Evolutionary conservation across 2,329 filamentous ascomycete genomes (phyloP), one percentile per base, ranked within the genome.

Genomic region (Gnomoniopsis sp.): DNA sequence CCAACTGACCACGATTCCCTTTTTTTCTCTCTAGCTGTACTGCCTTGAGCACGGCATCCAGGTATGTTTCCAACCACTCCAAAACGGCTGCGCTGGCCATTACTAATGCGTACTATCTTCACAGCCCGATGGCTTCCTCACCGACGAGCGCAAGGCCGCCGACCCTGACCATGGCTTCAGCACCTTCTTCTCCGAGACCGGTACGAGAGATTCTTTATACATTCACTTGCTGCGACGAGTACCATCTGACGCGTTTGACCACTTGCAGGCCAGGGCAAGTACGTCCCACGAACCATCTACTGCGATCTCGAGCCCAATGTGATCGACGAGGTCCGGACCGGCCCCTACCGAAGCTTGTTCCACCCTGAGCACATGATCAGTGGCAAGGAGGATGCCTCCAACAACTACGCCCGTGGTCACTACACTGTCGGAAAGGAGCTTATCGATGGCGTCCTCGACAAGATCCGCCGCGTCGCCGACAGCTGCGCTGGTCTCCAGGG

Each of bases 351-450:
- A 73, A 89, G 86, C 74, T 89, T 99, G 66, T 98, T 98, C 88
- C 95, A 98, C 84, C 95, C 95, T 61, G 95, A 98, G 82, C 90
- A 96, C 82, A 96, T 99, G 93, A 97, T 99, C 79, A 96, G 91
- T 66, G 95, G 95, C 80, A 98, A 98, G 88, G 95, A 98, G 86
- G 95, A 98, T 88, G 95, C 95, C 68, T 97, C 93, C 69, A 99
- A 99, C 90, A 99, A 99, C 88, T 98, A 98, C 75, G 95, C 95
- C 70, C 93, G 95, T 86, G 95, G 95, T 68, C 95, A 99, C 85
- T 99, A 99, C 86, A 99, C 95, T 65, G 93, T 98, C 70, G 95
- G 95, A 76, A 98, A 98, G 87, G 95, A 99, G 85, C 87, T 99
- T 78, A 97, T 98, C 70, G 95, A 99, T 77, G 88, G 93, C 76